Evolutionary conservation across 2,329 filamentous ascomycete species (phyloP).

Genomic region (Hypoxylon sp.): DNA sequence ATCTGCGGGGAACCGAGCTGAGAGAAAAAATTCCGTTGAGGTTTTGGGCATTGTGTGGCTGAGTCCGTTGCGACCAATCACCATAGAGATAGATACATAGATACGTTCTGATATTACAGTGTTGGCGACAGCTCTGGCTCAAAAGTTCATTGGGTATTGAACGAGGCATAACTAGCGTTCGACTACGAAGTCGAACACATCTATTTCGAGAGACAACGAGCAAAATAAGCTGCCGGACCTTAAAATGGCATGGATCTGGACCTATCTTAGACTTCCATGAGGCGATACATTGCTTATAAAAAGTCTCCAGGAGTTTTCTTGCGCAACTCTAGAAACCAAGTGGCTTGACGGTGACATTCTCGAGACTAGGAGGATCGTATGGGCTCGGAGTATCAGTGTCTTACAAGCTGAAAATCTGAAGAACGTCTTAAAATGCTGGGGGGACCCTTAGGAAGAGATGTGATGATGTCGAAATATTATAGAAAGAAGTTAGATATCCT

Average conservation of each 20-base stretch:
- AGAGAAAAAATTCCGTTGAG: too few relatives aligned
- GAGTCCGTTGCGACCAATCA: too few relatives aligned
- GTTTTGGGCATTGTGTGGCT: too few relatives aligned
- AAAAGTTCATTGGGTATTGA: too few relatives aligned
- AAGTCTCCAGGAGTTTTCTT: background rate
- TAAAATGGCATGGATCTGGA: background rate
- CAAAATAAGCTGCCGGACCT: background rate
- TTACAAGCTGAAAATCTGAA: background rate
- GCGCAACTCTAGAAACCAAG: background rate
- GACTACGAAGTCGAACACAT: too few relatives aligned
- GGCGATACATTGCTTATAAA: background rate
- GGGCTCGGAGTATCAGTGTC: background rate
- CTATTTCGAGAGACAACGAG: too few relatives aligned
- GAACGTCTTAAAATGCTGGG: too few relatives aligned
- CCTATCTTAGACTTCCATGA: background rate
- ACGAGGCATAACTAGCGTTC: too few relatives aligned
- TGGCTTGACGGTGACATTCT: background rate
- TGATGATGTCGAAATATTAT: background rate
- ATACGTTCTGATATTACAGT: too few relatives aligned
- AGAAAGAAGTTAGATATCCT: background rate
- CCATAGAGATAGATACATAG: too few relatives aligned
- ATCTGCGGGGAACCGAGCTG: too few relatives aligned
- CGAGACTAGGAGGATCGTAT: background rate
- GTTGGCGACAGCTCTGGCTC: too few relatives aligned
- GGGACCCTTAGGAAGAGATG: background rate